phyloP scores from a whole-genome alignment of 2,329 filamentous ascomycete genomes.

The Plenodomus lindquistii region DNA sequence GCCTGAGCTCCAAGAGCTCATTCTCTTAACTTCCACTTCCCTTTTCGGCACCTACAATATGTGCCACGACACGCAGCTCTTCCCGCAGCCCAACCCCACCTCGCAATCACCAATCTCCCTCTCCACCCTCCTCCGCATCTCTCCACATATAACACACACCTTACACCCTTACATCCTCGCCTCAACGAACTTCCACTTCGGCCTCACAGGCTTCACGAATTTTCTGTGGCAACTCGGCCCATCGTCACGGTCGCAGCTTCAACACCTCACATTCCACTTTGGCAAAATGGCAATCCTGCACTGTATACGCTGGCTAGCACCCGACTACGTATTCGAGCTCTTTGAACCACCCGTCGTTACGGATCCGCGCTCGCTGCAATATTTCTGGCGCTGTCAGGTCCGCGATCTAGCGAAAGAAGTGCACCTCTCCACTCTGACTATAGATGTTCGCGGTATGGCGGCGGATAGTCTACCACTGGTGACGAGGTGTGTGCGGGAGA shows the following conservation, averaged over 20 bases:
- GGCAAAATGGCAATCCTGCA: slow-evolving; percentile 25
- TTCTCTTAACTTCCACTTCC: slow-evolving; percentile 25
- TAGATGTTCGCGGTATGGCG: slow-evolving; percentile 27
- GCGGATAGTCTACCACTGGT: slow-evolving; percentile 26
- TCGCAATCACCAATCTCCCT: slow-evolving; percentile 14
- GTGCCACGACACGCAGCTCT: slow-evolving; percentile 5
- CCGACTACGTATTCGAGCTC: slow-evolving; percentile 30
- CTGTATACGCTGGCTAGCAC: slow-evolving; percentile 36
- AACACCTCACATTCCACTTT: slow-evolving; percentile 27
- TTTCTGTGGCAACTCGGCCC: slow-evolving; percentile 29
- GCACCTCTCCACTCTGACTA: slow-evolving; percentile 22
- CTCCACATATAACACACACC: slow-evolving; percentile 18
- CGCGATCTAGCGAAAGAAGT: slow-evolving; percentile 31
- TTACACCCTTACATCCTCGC: slow-evolving; percentile 28
- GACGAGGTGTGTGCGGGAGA: slow-evolving; percentile 17
- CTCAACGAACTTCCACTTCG: slow-evolving; percentile 34
- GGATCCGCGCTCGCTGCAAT: slow-evolving; percentile 21
- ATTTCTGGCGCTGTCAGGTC: slow-evolving; percentile 40
- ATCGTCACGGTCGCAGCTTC: slow-evolving; percentile 20
- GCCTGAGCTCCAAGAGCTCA: slow-evolving; percentile 34
- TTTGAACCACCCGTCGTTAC: slow-evolving; percentile 29
- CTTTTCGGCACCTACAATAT: slow-evolving; percentile 17
- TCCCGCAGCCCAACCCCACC: neutral
- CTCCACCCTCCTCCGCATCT: slow-evolving; percentile 23
- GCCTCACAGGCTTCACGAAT: slow-evolving; percentile 21